phyloP scores from a whole-genome alignment of 2,329 filamentous ascomycete species.

The Botrytis fragariae region DNA sequence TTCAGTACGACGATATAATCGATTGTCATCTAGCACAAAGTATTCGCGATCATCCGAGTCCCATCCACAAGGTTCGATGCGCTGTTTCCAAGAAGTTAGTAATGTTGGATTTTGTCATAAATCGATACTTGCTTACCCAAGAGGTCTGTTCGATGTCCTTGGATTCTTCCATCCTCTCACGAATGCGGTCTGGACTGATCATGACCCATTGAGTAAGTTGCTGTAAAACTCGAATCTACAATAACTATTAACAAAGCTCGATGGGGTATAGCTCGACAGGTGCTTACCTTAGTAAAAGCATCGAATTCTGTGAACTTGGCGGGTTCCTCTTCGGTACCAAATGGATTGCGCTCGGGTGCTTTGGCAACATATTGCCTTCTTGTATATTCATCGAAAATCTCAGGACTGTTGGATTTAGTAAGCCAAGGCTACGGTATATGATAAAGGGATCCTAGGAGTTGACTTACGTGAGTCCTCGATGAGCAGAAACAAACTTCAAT shows the following conservation, averaged over 20 bases:
- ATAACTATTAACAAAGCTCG: constrained; percentile 35
- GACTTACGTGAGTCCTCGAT: constrained; percentile 84
- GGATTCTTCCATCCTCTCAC: constrained; percentile 80
- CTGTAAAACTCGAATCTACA: constrained; percentile 71
- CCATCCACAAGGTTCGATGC: constrained; percentile 83
- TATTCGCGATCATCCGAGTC: constrained; percentile 84
- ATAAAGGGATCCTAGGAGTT: background rate
- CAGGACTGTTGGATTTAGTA: constrained; percentile 54
- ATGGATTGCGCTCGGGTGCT: constrained; percentile 76
- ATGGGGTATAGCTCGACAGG: constrained; percentile 42
- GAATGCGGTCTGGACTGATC: constrained; percentile 79
- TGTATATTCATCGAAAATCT: constrained; percentile 91
- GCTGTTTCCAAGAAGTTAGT: constrained; percentile 43
- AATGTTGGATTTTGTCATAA: background rate
- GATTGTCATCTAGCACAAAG: constrained; percentile 89
- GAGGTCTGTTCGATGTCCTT: constrained; percentile 76
- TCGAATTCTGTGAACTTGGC: constrained; percentile 78
- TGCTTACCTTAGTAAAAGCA: constrained; percentile 69
- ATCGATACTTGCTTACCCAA: constrained; percentile 59
- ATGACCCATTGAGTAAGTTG: constrained; percentile 89
- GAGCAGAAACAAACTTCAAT: constrained; percentile 90
- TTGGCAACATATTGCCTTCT: constrained; percentile 85
- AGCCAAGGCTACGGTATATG: background rate
- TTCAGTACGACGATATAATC: constrained; percentile 86
- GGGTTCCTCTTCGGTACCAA: constrained; percentile 72